These are phyloP conservation scores for Pisolithus sp. DNA, from an alignment of 768 basidiomycete species.

Conservation along the genomic window DNA sequence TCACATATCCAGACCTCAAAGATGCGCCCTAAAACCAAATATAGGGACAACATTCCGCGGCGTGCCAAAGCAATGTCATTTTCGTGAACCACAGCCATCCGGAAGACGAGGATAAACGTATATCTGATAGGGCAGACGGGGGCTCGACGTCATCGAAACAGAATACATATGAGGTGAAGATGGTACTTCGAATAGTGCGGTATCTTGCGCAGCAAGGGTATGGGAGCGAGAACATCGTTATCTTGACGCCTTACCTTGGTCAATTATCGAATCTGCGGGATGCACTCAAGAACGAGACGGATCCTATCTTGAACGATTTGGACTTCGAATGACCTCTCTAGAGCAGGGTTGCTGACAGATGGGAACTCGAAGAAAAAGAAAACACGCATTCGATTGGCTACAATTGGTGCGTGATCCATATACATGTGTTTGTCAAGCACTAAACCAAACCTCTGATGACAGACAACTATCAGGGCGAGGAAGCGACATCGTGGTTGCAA, in stretches of 20 bases:
- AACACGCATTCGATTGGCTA: constrained; percentile 49
- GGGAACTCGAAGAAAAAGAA: constrained; percentile 36
- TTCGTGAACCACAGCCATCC: constrained; percentile 53
- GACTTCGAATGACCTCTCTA: constrained; percentile 53
- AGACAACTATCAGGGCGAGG: constrained; percentile 79
- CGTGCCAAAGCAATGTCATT: constrained; percentile 48
- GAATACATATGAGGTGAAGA: constrained; percentile 52
- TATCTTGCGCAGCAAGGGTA: constrained; percentile 69
- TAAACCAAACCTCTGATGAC: neutral
- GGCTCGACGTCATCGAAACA: constrained; percentile 51
- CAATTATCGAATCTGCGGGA: constrained; percentile 49
- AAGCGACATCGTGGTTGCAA: constrained; percentile 62
- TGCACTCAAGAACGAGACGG: constrained; percentile 39
- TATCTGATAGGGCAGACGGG: constrained; percentile 42
- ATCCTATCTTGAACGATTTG: constrained; percentile 58
- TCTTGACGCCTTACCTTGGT: constrained; percentile 66
- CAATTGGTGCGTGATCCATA: constrained; percentile 44
- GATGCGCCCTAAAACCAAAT: constrained; percentile 47
- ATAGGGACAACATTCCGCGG: constrained; percentile 50
- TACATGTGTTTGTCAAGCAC: neutral
- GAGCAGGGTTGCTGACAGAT: constrained; percentile 46
- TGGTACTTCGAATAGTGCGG: constrained; percentile 59
- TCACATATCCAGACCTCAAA: constrained; percentile 60
- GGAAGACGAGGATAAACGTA: constrained; percentile 41
- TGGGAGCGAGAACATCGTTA: constrained; percentile 49